Percentiles rank a stretch among this genome's conserved stretches.
These are phyloP conservation scores for Wickerhamomyces chambardii DNA, from an alignment of 805 yeast genomes.

Conservation along the genomic window DNA sequence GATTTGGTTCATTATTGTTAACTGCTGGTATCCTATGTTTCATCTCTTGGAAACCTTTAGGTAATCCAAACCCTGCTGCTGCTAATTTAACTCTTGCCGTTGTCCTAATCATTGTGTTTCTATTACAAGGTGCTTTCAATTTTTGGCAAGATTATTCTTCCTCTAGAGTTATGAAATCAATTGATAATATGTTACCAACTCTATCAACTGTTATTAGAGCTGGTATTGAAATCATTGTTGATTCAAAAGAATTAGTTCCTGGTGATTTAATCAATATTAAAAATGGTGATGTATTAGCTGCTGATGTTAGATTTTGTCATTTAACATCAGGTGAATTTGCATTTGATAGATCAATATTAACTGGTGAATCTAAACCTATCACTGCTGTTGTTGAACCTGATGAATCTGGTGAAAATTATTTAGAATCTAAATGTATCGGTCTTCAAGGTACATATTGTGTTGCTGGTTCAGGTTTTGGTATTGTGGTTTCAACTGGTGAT, in stretches of 20 bases:
- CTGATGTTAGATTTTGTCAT: constrained; percentile 34
- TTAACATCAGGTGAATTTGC: constrained; percentile 25
- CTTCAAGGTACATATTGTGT: constrained; percentile 37
- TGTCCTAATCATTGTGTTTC: constrained; percentile 28
- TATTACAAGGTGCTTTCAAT: constrained; percentile 33
- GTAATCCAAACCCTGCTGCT: constrained; percentile 31
- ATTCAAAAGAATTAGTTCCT: constrained; percentile 29
- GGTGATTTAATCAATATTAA: constrained; percentile 32
- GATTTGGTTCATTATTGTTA: constrained; percentile 34
- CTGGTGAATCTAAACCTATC: constrained; percentile 39
- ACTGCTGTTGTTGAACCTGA: constrained; percentile 21
- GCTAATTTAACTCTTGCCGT: constrained; percentile 35
- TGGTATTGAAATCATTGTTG: constrained; percentile 19
- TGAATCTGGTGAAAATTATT: constrained; percentile 25
- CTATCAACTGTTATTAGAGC: constrained; percentile 27
- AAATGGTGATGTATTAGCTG: constrained; percentile 34
- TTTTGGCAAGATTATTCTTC: constrained; percentile 39
- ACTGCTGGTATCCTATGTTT: constrained; percentile 32
- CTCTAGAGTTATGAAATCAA: constrained; percentile 38
- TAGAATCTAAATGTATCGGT: constrained; percentile 34
- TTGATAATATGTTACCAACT: constrained; percentile 31
- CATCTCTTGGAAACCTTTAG: constrained; percentile 38
- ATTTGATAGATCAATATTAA: constrained; percentile 36
- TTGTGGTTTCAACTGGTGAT: constrained; percentile 35
- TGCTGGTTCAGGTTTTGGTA: constrained; percentile 32